Base-by-base conservation (phyloP, 192 early-diverging fungal genomes). In the Coemansia guatemalensis region DNA sequence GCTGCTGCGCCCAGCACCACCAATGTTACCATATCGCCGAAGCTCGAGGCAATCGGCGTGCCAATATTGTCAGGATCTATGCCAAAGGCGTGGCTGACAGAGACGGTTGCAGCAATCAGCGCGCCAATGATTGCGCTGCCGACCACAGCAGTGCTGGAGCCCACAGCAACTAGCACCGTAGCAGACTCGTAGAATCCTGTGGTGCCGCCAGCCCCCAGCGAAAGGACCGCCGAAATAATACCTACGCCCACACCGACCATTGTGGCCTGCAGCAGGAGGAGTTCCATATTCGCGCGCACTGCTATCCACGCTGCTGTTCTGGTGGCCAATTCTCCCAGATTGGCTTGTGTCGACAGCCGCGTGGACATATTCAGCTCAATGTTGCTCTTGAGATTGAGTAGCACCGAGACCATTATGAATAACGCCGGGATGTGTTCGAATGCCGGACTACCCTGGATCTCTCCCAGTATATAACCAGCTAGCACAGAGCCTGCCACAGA, bases 311-410 rank as follows among this genome's bases (percentile, higher is more conserved):
- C 71, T 2, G 83, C 82, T 0, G 68, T 44, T 12, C 62, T 70
- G 57, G 60, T 60, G 58, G 88, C 86, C n/a, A 93, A 75, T 18
- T 82, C 69, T 12, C 91, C 91, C 68, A 89, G 60, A 62, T 91
- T 90, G 2, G 89, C 67, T 48, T 76, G 73, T 8, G 93, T 95
- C 2, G 92, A 90, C 20, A 96, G 78, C 8, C 94, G 85, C n/a
- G 93, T 86, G 6, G 91, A 90, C 56, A 96, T 83, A 53, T 92
- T 96, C 83, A 95, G 90, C 68, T 96, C 94, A 14, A 95, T 83
- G 73, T 95, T 96, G 57, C 94, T 93, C 62, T 96, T 96, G 20
- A 96, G 73, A 64, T 94, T 94, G 27, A 96, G 69, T 11, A 96
- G 67, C 27, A 94, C 88, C 4, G 94, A 86, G 0, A 95, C 89